Evolutionary conservation across 108 stramenopile species (phyloP).

Genomic region (Cylindrotheca closterium): DNA sequence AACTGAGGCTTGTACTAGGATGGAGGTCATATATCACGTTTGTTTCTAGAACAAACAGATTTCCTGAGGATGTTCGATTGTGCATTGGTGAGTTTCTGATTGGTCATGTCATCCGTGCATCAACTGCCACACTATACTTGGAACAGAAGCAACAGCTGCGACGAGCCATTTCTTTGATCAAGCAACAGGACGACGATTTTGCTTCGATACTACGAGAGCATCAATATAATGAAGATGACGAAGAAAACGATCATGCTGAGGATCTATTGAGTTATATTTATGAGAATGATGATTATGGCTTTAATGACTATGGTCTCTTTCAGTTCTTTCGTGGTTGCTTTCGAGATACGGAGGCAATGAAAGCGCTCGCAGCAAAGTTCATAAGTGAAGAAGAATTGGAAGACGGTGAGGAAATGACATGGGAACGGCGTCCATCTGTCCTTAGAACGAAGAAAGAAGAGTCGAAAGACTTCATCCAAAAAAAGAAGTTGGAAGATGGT

Average conservation of each 20-base stretch:
- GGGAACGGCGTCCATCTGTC: not conserved
- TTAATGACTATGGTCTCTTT: not conserved
- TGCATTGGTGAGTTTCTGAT: not conserved
- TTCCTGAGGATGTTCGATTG: slow-evolving; percentile 1
- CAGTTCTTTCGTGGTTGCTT: not conserved
- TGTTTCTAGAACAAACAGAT: not conserved
- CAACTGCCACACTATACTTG: not conserved
- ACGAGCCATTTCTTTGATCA: not conserved
- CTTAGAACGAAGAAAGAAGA: no score
- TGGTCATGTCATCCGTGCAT: not conserved
- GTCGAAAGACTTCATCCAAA: no score
- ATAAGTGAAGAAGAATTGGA: not conserved
- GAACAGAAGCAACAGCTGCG: not conserved
- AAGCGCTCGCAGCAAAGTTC: not conserved
- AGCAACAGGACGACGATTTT: not conserved
- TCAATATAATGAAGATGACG: not conserved
- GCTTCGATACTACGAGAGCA: not conserved
- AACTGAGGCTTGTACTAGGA: not conserved
- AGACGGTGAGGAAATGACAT: not conserved
- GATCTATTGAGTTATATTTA: not conserved
- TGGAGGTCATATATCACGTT: not conserved
- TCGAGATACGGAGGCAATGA: not conserved
- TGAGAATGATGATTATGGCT: not conserved
- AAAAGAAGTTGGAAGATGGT: no score
- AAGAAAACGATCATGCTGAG: not conserved